Evolutionary conservation across 192 early-diverging fungal species (phyloP), one percentile per base, ranked within the genome.

Genomic region (Funneliformis mosseae): DNA sequence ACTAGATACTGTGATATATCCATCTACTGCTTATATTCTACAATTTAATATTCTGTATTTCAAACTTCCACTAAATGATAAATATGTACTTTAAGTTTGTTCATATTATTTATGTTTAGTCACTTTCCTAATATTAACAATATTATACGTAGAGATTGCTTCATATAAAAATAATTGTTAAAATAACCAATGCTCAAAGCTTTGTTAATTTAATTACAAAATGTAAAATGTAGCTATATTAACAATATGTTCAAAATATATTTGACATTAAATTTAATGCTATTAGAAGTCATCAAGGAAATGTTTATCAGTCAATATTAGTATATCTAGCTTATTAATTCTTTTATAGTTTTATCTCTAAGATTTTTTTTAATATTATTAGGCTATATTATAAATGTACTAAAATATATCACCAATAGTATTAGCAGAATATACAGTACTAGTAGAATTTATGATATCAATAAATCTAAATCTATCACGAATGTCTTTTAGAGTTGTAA

Each of bases 301-400:
- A 25, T 28, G 64, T 67, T 6, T 7, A 67, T 74, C 72, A 23
- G 28, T 33, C 48, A n/a, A 76, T 76, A 41, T 28, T 76, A 33
- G 60, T 76, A 76, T 63, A 60, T 76, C 59, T 76, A 73, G n/a
- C n/a, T n/a, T n/a, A n/a, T 39, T 74, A 55, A 45, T 33, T 76
- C 18, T 67, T 33, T 16, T 27, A 33, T 25, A 38, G 46, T 10
- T 76, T 76, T 12, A 76, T 76, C 23, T 76, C 14, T 45, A 23
- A 76, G 7, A 21, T 46, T 25, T 76, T 60, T 76, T n/a, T n/a
- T n/a, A n/a, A n/a, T 60, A 60, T 61, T 61, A 76, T 76, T 76
- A 76, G 55, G 59, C 74, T 61, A 76, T 38, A 45, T 76, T 76
- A 61, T 76, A 28, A 59, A 61, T 27, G 38, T 55, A 43, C n/a